Evolutionary conservation across 495 filamentous ascomycete species (phyloP).

Genomic region (Penicillium riverlandense): DNA sequence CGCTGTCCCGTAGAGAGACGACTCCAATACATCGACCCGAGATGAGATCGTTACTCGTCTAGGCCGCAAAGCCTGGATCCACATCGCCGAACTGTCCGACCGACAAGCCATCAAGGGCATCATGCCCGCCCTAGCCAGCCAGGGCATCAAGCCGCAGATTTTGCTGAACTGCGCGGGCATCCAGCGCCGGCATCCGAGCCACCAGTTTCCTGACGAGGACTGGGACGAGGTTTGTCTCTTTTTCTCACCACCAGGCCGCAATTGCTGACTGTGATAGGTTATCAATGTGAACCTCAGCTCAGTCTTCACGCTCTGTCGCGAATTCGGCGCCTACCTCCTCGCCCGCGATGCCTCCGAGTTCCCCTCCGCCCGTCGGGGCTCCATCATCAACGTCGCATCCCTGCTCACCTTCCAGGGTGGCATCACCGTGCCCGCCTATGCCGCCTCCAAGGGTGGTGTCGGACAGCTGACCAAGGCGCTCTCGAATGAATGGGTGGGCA

Average conservation of each 20-base stretch:
- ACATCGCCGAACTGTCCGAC: constrained; percentile 66
- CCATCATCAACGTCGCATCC: constrained; percentile 80
- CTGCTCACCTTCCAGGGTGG: constrained; percentile 89
- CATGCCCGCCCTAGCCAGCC: constrained; percentile 51
- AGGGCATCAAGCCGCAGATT: constrained; percentile 57
- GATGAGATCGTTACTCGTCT: constrained; percentile 51
- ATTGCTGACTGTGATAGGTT: constrained; percentile 35
- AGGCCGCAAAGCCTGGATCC: constrained; percentile 61
- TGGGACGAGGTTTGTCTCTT: constrained; percentile 57
- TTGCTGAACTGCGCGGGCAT: constrained; percentile 85
- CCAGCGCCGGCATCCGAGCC: constrained; percentile 68
- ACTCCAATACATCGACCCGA: constrained; percentile 55
- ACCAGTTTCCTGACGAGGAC: constrained; percentile 72
- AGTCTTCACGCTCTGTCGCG: constrained; percentile 77
- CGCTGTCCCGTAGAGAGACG: constrained; percentile 48
- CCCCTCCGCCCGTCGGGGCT: constrained; percentile 53
- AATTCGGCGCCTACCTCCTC: constrained; percentile 81
- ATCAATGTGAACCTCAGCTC: constrained; percentile 78
- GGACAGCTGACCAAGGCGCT: constrained; percentile 82
- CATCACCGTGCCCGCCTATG: constrained; percentile 84
- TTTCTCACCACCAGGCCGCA: too few relatives aligned
- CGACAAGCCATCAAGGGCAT: constrained; percentile 51
- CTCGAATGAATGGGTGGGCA: constrained; percentile 76
- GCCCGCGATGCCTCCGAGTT: constrained; percentile 42
- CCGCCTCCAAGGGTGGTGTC: constrained; percentile 82